Evolutionary conservation across 352 stramenopile genomes (phyloP).

Genomic region (Phytophthora vignae): DNA sequence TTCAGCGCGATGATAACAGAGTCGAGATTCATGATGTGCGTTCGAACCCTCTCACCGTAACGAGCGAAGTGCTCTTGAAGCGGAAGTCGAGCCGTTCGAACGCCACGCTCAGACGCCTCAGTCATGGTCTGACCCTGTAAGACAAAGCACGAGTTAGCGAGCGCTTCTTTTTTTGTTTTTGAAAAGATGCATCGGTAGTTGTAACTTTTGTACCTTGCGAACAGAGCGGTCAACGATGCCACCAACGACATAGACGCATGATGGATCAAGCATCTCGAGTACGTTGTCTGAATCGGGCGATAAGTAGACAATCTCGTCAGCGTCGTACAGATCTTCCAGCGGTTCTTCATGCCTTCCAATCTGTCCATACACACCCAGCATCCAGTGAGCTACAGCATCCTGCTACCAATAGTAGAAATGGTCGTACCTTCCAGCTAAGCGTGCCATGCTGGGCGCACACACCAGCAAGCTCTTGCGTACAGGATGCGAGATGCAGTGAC

Average conservation of each 20-base stretch:
- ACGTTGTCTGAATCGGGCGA: slow-evolving; percentile 84
- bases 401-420: background rate
- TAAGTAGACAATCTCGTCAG: slow-evolving; percentile 77
- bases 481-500: slow-evolving; percentile 70
- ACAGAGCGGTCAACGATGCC: slow-evolving; percentile 89
- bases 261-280: slow-evolving; percentile 57
- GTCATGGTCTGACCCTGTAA: slow-evolving; percentile 52
- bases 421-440: slow-evolving; percentile 65
- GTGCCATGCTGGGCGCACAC: slow-evolving; percentile 56
- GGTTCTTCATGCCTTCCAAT: slow-evolving; percentile 52
- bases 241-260: slow-evolving; percentile 77
- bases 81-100: slow-evolving; percentile 61
- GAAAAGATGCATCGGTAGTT: background rate
- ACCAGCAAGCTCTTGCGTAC: slow-evolving; percentile 33
- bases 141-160: background rate
- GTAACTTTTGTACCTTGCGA: slow-evolving; percentile 32
- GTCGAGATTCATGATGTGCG: slow-evolving; percentile 84
- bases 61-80: slow-evolving; percentile 65
- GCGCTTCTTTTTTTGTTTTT: too few species aligned
- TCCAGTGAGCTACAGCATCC: background rate
- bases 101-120: slow-evolving; percentile 42
- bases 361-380: slow-evolving; percentile 8
- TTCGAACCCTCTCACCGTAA: slow-evolving; percentile 40
- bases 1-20: slow-evolving; percentile 77
- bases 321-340: slow-evolving; percentile 59